Evolutionary conservation across 257 asterid species (phyloP).

Genomic region (Nemophila menziesii): DNA sequence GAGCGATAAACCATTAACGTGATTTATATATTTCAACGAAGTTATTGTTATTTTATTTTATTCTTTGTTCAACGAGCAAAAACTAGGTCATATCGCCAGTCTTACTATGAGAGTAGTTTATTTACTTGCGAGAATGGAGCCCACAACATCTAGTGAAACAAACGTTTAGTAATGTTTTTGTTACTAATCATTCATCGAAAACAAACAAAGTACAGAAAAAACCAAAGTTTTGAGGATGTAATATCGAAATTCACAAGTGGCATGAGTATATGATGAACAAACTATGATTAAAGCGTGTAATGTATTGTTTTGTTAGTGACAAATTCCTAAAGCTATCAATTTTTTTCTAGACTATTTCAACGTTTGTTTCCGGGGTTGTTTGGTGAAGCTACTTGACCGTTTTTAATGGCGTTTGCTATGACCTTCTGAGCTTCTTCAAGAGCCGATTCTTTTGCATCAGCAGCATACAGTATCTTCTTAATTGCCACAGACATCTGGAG

Average conservation of each 20-base stretch:
- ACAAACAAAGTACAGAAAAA: background rate
- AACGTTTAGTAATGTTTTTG: no score
- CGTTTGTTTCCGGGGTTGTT: conserved; percentile 20
- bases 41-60: no score
- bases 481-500: conserved; percentile 55
- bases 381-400: conserved; percentile 18
- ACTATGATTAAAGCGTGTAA: background rate
- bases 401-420: conserved; percentile 20
- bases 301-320: background rate
- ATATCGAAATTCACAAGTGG: background rate
- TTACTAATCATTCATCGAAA: no score
- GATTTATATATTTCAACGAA: no score
- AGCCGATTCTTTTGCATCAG: conserved; percentile 59
- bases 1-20: no score
- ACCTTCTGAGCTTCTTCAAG: conserved; percentile 74
- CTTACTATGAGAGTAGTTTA: no score
- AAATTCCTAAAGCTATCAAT: background rate
- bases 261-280: background rate
- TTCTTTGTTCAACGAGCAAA: no score
- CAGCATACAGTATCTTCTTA: conserved; percentile 67
- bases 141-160: no score
- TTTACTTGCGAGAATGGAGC: no score
- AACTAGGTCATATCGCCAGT: no score
- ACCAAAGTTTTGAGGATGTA: background rate
- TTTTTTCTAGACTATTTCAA: conserved; percentile 5